Evolutionary conservation across 768 basidiomycete genomes (phyloP).

Genomic region (Pisolithus microcarpus): DNA sequence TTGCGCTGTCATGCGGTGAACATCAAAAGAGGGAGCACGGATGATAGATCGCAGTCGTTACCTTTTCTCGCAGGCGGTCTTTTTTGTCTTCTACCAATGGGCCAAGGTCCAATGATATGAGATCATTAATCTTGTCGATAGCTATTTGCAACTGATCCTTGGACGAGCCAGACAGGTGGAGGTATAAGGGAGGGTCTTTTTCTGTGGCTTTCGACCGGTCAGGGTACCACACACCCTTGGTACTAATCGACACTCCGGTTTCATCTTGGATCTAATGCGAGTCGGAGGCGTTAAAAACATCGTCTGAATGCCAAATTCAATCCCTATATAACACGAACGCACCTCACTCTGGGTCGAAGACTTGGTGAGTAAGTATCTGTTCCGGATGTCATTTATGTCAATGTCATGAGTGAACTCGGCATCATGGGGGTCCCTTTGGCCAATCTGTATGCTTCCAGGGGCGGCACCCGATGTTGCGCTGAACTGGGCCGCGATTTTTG

Average conservation of each 20-base stretch:
- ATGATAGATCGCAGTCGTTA: constrained; percentile 17
- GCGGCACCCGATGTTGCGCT: constrained; percentile 37
- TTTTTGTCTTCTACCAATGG: constrained; percentile 76
- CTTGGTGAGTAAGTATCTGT: constrained; percentile 91
- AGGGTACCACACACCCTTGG: constrained; percentile 95
- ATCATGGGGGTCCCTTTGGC: constrained; percentile 59
- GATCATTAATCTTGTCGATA: constrained; percentile 65
- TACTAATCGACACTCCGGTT: constrained; percentile 87
- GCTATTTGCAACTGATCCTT: constrained; percentile 61
- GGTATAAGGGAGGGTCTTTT: constrained; percentile 87
- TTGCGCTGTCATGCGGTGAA: constrained; percentile 53
- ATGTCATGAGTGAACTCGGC: constrained; percentile 85
- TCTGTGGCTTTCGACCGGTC: constrained; percentile 87
- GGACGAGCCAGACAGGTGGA: constrained; percentile 80
- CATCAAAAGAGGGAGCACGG: not conserved
- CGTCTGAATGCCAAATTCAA: not conserved
- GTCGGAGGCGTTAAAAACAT: not conserved
- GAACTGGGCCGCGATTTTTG: constrained; percentile 91
- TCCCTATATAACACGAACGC: constrained; percentile 18
- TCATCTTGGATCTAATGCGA: constrained; percentile 73
- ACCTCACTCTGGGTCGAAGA: constrained; percentile 90
- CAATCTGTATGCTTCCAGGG: constrained; percentile 34
- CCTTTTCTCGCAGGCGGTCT: constrained; percentile 60
- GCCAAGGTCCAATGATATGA: constrained; percentile 69
- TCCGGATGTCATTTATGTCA: constrained; percentile 94